These are phyloP conservation scores for Microbotryum silenes-acaulis DNA, from an alignment of 1,284 basidiomycete species.

Conservation along the genomic window DNA sequence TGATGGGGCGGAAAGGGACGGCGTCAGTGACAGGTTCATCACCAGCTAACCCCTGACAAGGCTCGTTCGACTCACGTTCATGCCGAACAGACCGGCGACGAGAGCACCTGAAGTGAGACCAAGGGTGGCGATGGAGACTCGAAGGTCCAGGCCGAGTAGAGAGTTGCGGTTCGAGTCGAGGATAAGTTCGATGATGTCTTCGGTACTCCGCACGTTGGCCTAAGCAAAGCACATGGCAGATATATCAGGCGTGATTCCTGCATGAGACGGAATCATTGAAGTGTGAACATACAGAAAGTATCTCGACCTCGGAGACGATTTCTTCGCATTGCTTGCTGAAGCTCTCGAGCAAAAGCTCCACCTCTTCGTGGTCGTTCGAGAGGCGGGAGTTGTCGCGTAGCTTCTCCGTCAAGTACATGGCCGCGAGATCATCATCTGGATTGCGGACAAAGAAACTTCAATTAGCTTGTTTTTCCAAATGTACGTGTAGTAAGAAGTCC, in stretches of 20 bases:
- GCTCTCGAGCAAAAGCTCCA: conserved; percentile 85
- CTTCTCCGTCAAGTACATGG: conserved; percentile 84
- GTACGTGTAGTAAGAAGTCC: background rate
- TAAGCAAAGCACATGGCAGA: conserved; percentile 37
- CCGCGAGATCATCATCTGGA: conserved; percentile 80
- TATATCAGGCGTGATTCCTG: background rate
- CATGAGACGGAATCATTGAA: background rate
- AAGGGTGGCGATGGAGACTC: conserved; percentile 88
- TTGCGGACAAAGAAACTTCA: background rate
- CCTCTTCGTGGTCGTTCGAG: conserved; percentile 76
- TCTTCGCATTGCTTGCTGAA: conserved; percentile 95
- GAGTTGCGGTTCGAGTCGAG: conserved; percentile 93
- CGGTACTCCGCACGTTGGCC: conserved; percentile 88
- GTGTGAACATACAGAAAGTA: conserved; percentile 57
- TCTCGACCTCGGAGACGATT: conserved; percentile 85
- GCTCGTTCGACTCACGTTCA: conserved; percentile 44
- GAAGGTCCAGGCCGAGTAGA: conserved; percentile 80
- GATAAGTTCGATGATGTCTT: conserved; percentile 95
- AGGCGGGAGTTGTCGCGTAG: conserved; percentile 53
- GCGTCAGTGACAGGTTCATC: background rate
- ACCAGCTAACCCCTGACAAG: background rate
- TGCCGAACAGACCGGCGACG: conserved; percentile 84
- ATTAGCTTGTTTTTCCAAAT: background rate
- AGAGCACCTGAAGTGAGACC: conserved; percentile 89
- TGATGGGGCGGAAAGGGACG: background rate